phyloP scores from a whole-genome alignment of 345 rosid species.

The Salix exigua region DNA sequence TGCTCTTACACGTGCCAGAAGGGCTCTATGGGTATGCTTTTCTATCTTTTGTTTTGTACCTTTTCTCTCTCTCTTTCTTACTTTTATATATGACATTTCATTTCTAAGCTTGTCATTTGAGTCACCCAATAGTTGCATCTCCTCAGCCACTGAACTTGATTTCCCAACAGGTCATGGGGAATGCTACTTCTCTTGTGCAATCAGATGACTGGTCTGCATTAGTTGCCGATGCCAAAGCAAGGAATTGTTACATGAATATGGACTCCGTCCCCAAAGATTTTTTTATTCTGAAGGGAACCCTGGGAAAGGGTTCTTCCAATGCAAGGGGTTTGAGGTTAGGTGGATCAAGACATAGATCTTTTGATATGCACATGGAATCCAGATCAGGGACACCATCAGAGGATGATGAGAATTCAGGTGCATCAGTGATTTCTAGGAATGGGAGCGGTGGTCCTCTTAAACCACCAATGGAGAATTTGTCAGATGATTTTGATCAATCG shows the following conservation, averaged over 20 bases:
- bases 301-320: constrained; percentile 52
- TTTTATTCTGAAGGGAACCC: constrained; percentile 44
- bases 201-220: constrained; percentile 97
- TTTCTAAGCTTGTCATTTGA: neutral
- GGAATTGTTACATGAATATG: constrained; percentile 92
- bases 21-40: constrained; percentile 86
- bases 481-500: constrained; percentile 58
- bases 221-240: constrained; percentile 75
- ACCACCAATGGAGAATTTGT: constrained; percentile 43
- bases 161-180: constrained; percentile 82
- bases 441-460: constrained; percentile 47
- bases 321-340: constrained; percentile 61
- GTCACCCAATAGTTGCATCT: too few species aligned
- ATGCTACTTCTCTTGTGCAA: constrained; percentile 72
- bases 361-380: constrained; percentile 56
- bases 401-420: constrained; percentile 62
- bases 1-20: constrained; percentile 96
- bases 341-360: constrained; percentile 69
- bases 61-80: neutral
- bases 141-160: neutral
- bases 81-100: neutral
- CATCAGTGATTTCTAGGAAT: constrained; percentile 47
- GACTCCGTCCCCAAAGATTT: constrained; percentile 80
- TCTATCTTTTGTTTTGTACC: neutral
- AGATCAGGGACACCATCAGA: constrained; percentile 71